phyloP scores from a whole-genome alignment of 495 filamentous ascomycete genomes.

The Acidiella bohemica region DNA sequence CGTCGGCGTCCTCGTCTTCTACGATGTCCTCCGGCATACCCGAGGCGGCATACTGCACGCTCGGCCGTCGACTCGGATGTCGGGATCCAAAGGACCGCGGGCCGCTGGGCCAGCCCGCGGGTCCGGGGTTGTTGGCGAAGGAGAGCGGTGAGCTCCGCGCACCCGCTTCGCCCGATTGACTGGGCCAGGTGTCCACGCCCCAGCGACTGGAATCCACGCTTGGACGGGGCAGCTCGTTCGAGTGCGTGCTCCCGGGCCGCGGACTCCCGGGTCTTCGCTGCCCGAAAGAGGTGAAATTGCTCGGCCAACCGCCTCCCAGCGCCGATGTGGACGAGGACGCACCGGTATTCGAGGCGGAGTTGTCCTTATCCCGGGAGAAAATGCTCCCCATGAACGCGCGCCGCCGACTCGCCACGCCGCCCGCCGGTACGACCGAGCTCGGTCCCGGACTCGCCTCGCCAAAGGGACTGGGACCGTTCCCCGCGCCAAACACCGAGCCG shows the following conservation, averaged over 20 bases:
- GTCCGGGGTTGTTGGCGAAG: background rate
- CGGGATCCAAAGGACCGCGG: constrained; percentile 9
- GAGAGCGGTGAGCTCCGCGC: constrained; percentile 17
- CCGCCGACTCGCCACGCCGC: too few relatives aligned
- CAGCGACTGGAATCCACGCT: constrained; percentile 26
- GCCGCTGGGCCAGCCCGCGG: background rate
- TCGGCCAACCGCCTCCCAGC: constrained; percentile 18
- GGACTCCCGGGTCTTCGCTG: constrained; percentile 24
- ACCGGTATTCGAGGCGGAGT: background rate
- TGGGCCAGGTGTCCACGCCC: constrained; percentile 17
- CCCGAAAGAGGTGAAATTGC: constrained; percentile 10
- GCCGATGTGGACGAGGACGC: background rate
- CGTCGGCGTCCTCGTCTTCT: constrained; percentile 23
- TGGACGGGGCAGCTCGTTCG: constrained; percentile 28
- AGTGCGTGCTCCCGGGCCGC: constrained; percentile 26
- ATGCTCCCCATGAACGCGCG: constrained; percentile 11
- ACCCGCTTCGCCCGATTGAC: constrained; percentile 1
- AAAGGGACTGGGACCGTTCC: background rate
- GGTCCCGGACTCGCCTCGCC: too few relatives aligned
- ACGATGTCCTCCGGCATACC: constrained; percentile 24
- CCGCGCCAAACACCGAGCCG: constrained; percentile 13
- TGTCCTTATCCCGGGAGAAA: constrained; percentile 14
- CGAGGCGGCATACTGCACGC: constrained; percentile 25
- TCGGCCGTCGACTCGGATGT: constrained; percentile 28
- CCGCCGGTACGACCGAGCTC: too few relatives aligned